Conservation (phyloP, 2,329 filamentous ascomycete genomes). For the Verticillium nubilum region DNA sequence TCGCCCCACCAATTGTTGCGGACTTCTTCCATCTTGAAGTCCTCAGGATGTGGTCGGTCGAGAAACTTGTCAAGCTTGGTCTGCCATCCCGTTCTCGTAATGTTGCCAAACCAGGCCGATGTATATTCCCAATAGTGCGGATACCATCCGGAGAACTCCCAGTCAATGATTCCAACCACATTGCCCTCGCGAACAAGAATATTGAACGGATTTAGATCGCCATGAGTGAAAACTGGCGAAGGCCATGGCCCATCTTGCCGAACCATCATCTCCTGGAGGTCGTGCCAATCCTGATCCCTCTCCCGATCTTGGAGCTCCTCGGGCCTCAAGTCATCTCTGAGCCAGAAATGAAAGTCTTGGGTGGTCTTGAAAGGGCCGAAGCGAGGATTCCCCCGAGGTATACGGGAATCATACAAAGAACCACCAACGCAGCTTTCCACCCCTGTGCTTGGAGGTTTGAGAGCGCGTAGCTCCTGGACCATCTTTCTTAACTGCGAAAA, state of each 20-base stretch:
- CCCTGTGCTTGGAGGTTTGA: constrained; percentile 12
- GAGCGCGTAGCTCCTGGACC: constrained; percentile 15
- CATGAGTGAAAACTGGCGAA: constrained; percentile 39
- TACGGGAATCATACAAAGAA: constrained; percentile 20
- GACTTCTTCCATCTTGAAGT: constrained; percentile 32
- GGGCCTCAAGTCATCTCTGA: constrained; percentile 20
- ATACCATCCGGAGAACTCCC: constrained; percentile 27
- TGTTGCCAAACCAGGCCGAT: constrained; percentile 15
- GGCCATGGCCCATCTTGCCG: constrained; percentile 28
- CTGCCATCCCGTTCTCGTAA: constrained; percentile 28
- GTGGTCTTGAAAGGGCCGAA: constrained; percentile 25
- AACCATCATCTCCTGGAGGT: constrained; percentile 24
- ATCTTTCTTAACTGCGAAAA: constrained; percentile 16
- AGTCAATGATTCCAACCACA: constrained; percentile 37
- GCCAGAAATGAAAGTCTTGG: constrained; percentile 24
- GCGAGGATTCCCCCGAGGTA: constrained; percentile 10
- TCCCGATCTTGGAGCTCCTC: constrained; percentile 11
- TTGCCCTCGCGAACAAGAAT: constrained; percentile 32
- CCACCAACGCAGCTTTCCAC: constrained; percentile 20
- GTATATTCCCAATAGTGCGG: constrained; percentile 29
- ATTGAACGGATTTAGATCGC: constrained; percentile 36
- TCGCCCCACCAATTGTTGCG: constrained; percentile 31
- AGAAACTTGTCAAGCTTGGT: constrained; percentile 27
- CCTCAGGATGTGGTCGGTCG: constrained; percentile 23
- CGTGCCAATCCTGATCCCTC: constrained; percentile 17